Conservation (phyloP, 2,329 filamentous ascomycete genomes). For the Karstenula rhodostoma region DNA sequence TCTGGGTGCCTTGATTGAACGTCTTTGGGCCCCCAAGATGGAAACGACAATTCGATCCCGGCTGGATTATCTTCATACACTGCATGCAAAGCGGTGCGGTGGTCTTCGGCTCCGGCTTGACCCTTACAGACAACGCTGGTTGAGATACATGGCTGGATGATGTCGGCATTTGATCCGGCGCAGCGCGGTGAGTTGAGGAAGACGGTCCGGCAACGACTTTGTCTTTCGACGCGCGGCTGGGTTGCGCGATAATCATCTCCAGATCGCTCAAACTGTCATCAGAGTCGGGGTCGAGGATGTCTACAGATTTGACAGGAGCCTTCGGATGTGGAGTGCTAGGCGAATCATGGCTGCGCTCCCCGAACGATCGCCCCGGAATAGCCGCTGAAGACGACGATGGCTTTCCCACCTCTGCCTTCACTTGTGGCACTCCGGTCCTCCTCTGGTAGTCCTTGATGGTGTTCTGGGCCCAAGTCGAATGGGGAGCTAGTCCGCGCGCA, state of each 20-base stretch:
- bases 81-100: not conserved
- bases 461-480: conserved; percentile 38
- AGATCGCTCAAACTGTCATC: conserved; percentile 1
- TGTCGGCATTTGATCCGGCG: not conserved
- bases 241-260: not conserved
- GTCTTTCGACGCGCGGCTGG: not conserved
- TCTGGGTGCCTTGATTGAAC: not conserved
- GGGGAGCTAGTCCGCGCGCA: conserved; percentile 40
- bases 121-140: not conserved
- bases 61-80: not conserved
- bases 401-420: conserved; percentile 6
- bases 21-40: not conserved
- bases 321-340: not conserved
- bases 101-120: not conserved
- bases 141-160: too few relatives aligned
- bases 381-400: conserved; percentile 6
- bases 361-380: not conserved
- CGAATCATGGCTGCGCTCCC: not conserved
- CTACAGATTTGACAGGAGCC: not conserved
- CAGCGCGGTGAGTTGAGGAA: not conserved
- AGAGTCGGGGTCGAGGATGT: not conserved
- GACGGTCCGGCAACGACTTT: not conserved
- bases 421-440: not conserved
- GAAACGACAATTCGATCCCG: not conserved
- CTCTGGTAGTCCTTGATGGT: conserved; percentile 15